Evolutionary conservation across 257 asterid species (phyloP), one percentile per base, ranked within the genome.

Genomic region (Mentha longifolia): DNA sequence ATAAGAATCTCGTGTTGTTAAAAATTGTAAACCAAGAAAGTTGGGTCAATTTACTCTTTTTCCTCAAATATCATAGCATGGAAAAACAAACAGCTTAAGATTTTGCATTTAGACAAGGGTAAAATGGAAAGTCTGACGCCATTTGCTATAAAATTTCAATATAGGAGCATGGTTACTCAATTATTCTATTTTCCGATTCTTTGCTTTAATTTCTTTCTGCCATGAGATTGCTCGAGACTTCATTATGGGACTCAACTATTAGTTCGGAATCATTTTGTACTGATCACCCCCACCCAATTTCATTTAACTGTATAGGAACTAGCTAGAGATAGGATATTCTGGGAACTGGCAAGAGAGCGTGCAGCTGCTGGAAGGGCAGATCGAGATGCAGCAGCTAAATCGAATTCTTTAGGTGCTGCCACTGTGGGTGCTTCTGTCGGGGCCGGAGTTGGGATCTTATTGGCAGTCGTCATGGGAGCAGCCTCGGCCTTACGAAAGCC

Each of bases 401-500:
- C 85, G 19, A 84, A 75, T 69, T 78, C 96, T 41, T 51, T 84
- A 70, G 61, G 68, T 72, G 92, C 98, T 31, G 98, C 99, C 0
- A 83, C 99, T 12, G 89, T 94, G 52, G 99, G 99, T 13, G 99
- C 98, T 57, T 95, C 98, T 9, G 84, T 95, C 16, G 99, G 99
- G 55, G 99, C 99, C 3, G 99, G 97, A 75, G 87, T 95, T 5
- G 99, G 99, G 64, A 78, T 95, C 76, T 68, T 92, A 39, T 77
- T 95, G 80, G 99, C 99, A 1, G 95, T 95, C 13, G 99, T 92
- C 46, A 85, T 92, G 96, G 98, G 97, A 71, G 99, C 99, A 41
- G 99, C 97, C 73, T 95, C 99, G 0, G 93, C 98, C 74, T 77
- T 87, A 83, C 85, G 99, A 83, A 95, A 95, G 81, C 99, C 99